Base-by-base conservation (phyloP, 2,329 filamentous ascomycete species). In the Didymella lethalis region DNA sequence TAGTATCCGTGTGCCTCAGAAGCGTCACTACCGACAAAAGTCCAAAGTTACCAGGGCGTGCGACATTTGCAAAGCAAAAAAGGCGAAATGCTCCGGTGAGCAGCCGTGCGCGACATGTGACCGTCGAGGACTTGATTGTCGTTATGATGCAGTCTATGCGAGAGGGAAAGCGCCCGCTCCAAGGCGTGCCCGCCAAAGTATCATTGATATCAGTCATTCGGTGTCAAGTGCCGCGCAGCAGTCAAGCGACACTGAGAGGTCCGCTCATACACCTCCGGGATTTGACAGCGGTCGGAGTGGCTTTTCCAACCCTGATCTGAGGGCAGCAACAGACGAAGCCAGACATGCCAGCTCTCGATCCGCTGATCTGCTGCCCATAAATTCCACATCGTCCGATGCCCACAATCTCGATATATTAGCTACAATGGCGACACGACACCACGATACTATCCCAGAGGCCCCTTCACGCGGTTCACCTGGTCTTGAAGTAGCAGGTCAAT, bases 401-500 rank as follows among this genome's bases (percentile, higher is more conserved):
- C 34, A 52, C 26, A 40, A n/a, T 29, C 28, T 43, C 2, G 25
- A 51, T 20, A 28, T 47, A 2, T 29, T 51, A 14, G 41, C 48
- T 4, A 28, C 41, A 16, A 57, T 57, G 54, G 41, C 54, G 16
- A 57, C 47, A 18, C 47, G 29, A 12, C 41, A 47, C 12, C 49
- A 53, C 2, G 48, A 48, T 8, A 5, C 38, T 16, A 43, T 54
- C 2, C 40, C 48, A 16, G 65, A 69, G 2, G 52, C 60, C 8
- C 64, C 65, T 2, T 72, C 71, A 14, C 64, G 67, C 2, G 66
- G 48, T 8, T 85, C 82, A 1, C 83, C 80, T 1, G 82, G 80
- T 48, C 77, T 82, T 1, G 83, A 85, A 59, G 80, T 84, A 11
- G 80, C 84, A 62, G 84, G 83, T 1, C 83, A 86, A 50, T 84